Percentiles rank a stretch among this genome's conserved stretches.
Evolutionary conservation across 2,329 filamentous ascomycete species (phyloP).

Genomic region (Ascochyta fabae): DNA sequence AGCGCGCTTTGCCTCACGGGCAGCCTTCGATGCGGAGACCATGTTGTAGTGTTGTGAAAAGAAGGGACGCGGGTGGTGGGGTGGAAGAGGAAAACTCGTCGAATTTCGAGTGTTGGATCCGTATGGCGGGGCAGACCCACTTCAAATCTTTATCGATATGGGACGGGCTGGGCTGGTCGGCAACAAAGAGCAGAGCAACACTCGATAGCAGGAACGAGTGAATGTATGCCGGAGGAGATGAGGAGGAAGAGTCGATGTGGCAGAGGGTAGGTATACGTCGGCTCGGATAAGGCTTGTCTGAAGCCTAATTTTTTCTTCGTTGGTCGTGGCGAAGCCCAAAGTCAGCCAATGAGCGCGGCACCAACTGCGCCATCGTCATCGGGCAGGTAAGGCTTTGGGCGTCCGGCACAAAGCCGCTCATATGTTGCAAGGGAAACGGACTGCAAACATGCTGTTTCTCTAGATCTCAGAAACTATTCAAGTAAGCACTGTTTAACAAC

Average conservation of each 20-base stretch:
- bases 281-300: conserved; percentile 20
- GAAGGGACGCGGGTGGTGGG: conserved; percentile 23
- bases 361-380: conserved; percentile 22
- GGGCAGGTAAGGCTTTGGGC: conserved; percentile 27
- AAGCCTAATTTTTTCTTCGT: conserved; percentile 33
- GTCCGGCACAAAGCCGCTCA: conserved; percentile 3
- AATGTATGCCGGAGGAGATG: conserved; percentile 9
- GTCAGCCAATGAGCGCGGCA: conserved; percentile 28
- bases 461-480: no score
- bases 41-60: conserved; percentile 51
- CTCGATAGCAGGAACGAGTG: conserved; percentile 21
- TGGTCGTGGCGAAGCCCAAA: conserved; percentile 25
- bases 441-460: no score
- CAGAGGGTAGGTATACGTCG: conserved; percentile 10
- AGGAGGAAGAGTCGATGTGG: conserved; percentile 9
- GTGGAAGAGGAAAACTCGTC: conserved; percentile 28
- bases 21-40: conserved; percentile 73
- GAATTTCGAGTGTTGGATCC: conserved; percentile 14
- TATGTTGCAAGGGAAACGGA: no score
- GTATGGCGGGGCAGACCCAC: conserved; percentile 18
- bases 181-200: conserved; percentile 20
- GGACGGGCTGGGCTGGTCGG: conserved; percentile 1
- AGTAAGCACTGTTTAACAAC: no score
- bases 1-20: conserved; percentile 70
- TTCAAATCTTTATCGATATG: conserved; percentile 27